Evolutionary conservation across 306 rosid genomes (phyloP).

Genomic region (Lathyrus sativus): DNA sequence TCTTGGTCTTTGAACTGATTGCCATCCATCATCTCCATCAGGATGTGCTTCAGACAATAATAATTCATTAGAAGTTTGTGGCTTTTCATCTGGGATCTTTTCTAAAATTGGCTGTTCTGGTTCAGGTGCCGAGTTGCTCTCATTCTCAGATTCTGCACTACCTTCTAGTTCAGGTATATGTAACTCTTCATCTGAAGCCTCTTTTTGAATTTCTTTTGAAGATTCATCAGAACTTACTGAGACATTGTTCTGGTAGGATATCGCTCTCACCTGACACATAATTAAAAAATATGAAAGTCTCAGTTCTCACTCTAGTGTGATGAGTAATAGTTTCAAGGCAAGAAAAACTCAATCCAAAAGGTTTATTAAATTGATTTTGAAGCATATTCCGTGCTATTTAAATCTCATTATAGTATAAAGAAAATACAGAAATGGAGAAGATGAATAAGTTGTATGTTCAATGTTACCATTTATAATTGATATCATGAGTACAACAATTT

Average conservation of each 20-base stretch:
- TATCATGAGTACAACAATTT: slow-evolving; percentile 1
- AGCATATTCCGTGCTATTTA: slow-evolving; percentile 17
- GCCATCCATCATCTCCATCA: slow-evolving; percentile 97
- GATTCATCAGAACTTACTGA: slow-evolving; percentile 65
- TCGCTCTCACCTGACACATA: slow-evolving; percentile 66
- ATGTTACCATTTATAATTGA: slow-evolving; percentile 3
- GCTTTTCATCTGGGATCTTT: slow-evolving; percentile 56
- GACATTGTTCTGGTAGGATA: slow-evolving; percentile 54
- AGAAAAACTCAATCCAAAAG: slow-evolving; percentile 10
- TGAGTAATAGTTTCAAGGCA: slow-evolving; percentile 15
- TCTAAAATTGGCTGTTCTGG: slow-evolving; percentile 49
- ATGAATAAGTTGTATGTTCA: not conserved
- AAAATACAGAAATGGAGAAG: slow-evolving; percentile 14
- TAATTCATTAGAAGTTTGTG: slow-evolving; percentile 41
- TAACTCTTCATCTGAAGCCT: slow-evolving; percentile 72
- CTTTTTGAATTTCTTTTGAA: slow-evolving; percentile 73
- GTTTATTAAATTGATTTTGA: slow-evolving; percentile 9
- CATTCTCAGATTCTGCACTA: slow-evolving; percentile 56
- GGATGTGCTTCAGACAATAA: slow-evolving; percentile 63
- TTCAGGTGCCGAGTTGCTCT: slow-evolving; percentile 54
- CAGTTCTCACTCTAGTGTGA: slow-evolving; percentile 27
- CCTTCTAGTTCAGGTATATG: slow-evolving; percentile 47
- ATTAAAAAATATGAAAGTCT: slow-evolving; percentile 35
- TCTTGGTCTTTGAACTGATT: slow-evolving; percentile 96
- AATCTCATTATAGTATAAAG: slow-evolving; percentile 16